Evolutionary conservation across 352 stramenopile species (phyloP).

Genomic region (Phytophthora rubi): DNA sequence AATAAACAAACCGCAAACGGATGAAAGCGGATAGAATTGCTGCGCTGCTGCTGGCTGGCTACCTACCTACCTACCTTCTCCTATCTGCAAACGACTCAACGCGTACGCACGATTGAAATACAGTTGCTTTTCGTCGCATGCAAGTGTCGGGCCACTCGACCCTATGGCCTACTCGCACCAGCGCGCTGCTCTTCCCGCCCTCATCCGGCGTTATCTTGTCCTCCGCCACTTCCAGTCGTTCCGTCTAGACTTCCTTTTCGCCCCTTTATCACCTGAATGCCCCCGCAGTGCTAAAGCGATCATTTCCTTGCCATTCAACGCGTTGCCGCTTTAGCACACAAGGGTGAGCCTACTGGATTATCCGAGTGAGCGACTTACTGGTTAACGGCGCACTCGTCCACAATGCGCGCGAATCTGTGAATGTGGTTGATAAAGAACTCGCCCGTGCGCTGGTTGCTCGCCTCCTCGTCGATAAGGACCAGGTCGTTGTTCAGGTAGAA

Average conservation of each 20-base stretch:
- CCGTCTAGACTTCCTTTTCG: constrained; percentile 22
- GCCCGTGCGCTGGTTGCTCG: constrained; percentile 85
- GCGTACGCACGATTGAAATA: constrained; percentile 23
- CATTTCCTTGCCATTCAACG: constrained; percentile 35
- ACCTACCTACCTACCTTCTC: constrained; percentile 36
- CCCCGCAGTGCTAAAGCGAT: constrained; percentile 14
- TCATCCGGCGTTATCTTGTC: constrained; percentile 29
- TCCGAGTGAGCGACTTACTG: constrained; percentile 41
- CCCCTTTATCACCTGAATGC: constrained; percentile 16
- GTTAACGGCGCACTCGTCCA: constrained; percentile 78
- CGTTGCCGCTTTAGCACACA: constrained; percentile 20
- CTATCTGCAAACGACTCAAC: constrained; percentile 31
- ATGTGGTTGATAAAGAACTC: constrained; percentile 93
- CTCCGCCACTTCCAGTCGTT: constrained; percentile 32
- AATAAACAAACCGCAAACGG: constrained; percentile 29
- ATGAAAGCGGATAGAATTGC: constrained; percentile 36
- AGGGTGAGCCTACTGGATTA: constrained; percentile 11
- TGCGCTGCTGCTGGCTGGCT: constrained; percentile 32
- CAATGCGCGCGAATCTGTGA: constrained; percentile 85
- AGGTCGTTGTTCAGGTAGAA: constrained; percentile 83
- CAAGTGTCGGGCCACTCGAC: constrained; percentile 22
- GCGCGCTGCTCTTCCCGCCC: constrained; percentile 11
- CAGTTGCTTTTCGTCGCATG: constrained; percentile 23
- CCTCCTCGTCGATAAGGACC: constrained; percentile 85
- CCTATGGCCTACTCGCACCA: constrained; percentile 23